Base-by-base conservation (phyloP, 768 basidiomycete species). In the Auricularia sp. region DNA sequence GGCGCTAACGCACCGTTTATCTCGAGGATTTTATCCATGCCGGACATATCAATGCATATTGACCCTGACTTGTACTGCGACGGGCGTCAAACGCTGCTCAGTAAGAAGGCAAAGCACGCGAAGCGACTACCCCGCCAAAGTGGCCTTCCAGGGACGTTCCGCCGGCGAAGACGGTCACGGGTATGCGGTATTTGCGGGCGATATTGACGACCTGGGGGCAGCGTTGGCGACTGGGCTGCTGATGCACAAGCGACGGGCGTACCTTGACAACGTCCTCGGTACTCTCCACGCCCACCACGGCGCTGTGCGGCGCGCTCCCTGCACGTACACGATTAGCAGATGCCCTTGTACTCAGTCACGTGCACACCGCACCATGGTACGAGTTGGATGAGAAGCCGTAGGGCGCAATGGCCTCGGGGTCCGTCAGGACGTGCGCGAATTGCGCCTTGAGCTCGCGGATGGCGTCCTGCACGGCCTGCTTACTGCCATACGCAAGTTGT, bases 71-170 rank as follows among this genome's bases (percentile, higher is more conserved):
- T 70, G 62, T 70, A 66, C 81, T 82, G 54, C 21, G 13, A 29
- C n/a, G 59, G n/a, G 44, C 21, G 62, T 29, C 14, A 14, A 35
- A 59, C 2, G 37, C 5, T 37, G 45, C 14, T 18, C 21, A 45
- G n/a, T 34, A 64, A 10, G 54, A 51, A 29, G 29, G 29, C 29
- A 29, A 29, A 10, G 29, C 5, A 64, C 63, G 42, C 54, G 35
- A 33, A 59, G 67, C 21, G 54, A 74, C 80, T 65, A 90, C 90
- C 35, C 89, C 89, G 61, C 84, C 83, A 67, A 88, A 91, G 75
- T 96, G 92, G 0, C 92, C 92, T 72, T 96, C 94, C 13, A 95
- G 79, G 70, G 87, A 88, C 0, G 92, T 96, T 11, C 90, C 93
- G 1, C 92, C 94, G 61, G 88, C 86, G 70, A 88, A 94, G 2